Evolutionary conservation across 768 basidiomycete species (phyloP).

Genomic region (Lactarius vividus): DNA sequence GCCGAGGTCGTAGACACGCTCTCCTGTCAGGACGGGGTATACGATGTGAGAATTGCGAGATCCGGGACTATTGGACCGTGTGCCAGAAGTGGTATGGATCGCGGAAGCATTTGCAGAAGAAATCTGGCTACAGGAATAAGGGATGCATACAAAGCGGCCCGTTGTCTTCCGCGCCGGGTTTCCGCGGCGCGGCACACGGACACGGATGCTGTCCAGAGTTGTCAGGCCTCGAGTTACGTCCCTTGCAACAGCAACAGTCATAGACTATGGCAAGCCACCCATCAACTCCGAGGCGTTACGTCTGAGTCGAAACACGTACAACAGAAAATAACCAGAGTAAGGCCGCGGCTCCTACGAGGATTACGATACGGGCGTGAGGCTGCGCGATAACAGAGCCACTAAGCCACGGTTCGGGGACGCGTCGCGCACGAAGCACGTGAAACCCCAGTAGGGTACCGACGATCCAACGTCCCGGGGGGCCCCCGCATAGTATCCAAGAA

Average conservation of each 20-base stretch:
- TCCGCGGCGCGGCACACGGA: background rate
- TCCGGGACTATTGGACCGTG: background rate
- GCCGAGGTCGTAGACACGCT: slow-evolving; percentile 27
- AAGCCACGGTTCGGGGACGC: slow-evolving; percentile 15
- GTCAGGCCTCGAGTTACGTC: slow-evolving; percentile 25
- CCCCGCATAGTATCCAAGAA: slow-evolving; percentile 30
- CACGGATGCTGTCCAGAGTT: slow-evolving; percentile 18
- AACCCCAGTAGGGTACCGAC: slow-evolving; percentile 28
- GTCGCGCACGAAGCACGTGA: slow-evolving; percentile 18
- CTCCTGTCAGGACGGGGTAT: slow-evolving; percentile 17
- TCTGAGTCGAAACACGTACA: slow-evolving; percentile 10
- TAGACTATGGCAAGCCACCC: slow-evolving; percentile 4
- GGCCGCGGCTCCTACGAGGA: slow-evolving; percentile 11
- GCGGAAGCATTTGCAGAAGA: slow-evolving; percentile 15
- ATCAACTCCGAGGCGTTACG: background rate
- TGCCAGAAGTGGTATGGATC: background rate
- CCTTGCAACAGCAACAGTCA: slow-evolving; percentile 15
- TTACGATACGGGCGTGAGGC: slow-evolving; percentile 18
- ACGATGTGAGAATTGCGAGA: background rate
- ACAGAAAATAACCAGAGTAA: slow-evolving; percentile 24
- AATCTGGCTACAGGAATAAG: background rate
- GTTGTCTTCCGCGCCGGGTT: background rate
- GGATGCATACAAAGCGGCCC: slow-evolving; percentile 24
- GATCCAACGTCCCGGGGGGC: slow-evolving; percentile 28
- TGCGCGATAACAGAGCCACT: slow-evolving; percentile 21